A percentile compares a stretch with the other conserved stretches of the same genome.
Evolutionary conservation across 225 moss, liverwort and hornwort genomes (phyloP).

Genomic region (Antitrichia curtipendula): DNA sequence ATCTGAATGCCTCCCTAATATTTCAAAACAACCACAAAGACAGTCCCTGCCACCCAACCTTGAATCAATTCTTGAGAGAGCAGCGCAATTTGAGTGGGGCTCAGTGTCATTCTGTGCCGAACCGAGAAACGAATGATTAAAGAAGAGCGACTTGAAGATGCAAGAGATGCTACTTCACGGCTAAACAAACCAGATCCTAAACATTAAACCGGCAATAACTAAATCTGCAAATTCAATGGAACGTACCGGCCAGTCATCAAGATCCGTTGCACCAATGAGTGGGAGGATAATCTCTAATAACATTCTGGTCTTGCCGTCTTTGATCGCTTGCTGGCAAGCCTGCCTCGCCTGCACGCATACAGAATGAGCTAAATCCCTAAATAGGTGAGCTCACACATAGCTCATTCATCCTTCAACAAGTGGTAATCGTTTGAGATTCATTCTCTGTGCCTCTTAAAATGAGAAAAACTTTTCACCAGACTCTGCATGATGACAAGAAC

Average conservation of each 20-base stretch:
- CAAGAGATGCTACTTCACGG: not conserved
- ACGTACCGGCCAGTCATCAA: conserved; percentile 91
- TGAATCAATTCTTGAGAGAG: conserved; percentile 34
- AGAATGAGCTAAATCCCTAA: not conserved
- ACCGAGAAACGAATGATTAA: not conserved
- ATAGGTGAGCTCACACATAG: not conserved
- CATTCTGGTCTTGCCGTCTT: conserved; percentile 45
- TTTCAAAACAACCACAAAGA: conserved; percentile 7
- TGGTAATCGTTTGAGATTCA: not conserved
- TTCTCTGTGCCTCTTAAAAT: not conserved
- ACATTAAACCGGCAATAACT: not conserved
- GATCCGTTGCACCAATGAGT: conserved; percentile 83
- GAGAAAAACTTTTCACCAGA: not conserved
- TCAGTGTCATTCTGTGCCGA: not conserved
- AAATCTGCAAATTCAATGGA: not conserved
- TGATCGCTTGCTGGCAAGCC: conserved; percentile 65
- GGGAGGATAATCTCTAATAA: conserved; percentile 70
- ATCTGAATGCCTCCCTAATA: conserved; percentile 79
- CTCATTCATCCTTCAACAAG: not conserved
- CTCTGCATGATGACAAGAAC: too few species aligned
- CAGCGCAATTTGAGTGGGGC: not conserved
- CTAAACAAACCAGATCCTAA: not conserved
- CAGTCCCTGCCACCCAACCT: conserved; percentile 39
- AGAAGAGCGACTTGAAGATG: not conserved
- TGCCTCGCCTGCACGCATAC: conserved; percentile 44